Percentiles rank a stretch among this genome's conserved stretches.
These are phyloP conservation scores for Euryodendron excelsum DNA, from an alignment of 148 eudicot genomes.

Conservation along the genomic window DNA sequence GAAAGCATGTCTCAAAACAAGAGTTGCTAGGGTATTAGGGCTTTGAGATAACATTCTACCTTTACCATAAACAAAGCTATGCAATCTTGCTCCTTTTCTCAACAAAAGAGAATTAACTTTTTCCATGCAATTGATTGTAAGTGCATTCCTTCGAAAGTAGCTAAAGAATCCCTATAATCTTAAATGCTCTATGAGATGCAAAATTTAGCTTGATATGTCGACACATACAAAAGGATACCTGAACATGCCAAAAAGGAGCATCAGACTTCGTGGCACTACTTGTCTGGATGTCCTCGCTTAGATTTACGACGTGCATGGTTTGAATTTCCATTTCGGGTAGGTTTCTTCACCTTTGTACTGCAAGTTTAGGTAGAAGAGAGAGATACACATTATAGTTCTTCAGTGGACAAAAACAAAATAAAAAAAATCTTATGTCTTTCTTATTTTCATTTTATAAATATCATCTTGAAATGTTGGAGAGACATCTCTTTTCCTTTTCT, in stretches of 20 bases:
- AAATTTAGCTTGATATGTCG: not conserved
- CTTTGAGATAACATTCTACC: not conserved
- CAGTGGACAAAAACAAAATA: not conserved
- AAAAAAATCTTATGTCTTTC: not conserved
- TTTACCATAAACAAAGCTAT: not conserved
- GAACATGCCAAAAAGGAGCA: slow-evolving; percentile 15
- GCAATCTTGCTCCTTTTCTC: not conserved
- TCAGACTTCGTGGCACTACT: slow-evolving; percentile 23
- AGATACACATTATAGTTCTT: not conserved
- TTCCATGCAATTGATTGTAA: not conserved
- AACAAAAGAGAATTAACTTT: no score
- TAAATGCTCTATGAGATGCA: not conserved
- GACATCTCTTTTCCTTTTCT: not conserved
- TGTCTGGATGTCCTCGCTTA: slow-evolving; percentile 70
- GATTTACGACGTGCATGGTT: slow-evolving; percentile 70
- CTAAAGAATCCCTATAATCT: not conserved
- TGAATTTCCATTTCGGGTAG: slow-evolving; percentile 39
- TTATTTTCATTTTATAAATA: not conserved
- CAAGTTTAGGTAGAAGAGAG: slow-evolving; percentile 17
- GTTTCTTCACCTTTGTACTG: slow-evolving; percentile 56
- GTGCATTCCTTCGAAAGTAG: not conserved
- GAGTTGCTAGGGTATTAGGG: not conserved
- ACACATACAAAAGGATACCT: slow-evolving; percentile 8
- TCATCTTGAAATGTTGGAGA: not conserved
- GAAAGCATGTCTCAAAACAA: no score